Base-by-base conservation (phyloP, 805 yeast species). In the Kazachstania bromeliacearum region DNA sequence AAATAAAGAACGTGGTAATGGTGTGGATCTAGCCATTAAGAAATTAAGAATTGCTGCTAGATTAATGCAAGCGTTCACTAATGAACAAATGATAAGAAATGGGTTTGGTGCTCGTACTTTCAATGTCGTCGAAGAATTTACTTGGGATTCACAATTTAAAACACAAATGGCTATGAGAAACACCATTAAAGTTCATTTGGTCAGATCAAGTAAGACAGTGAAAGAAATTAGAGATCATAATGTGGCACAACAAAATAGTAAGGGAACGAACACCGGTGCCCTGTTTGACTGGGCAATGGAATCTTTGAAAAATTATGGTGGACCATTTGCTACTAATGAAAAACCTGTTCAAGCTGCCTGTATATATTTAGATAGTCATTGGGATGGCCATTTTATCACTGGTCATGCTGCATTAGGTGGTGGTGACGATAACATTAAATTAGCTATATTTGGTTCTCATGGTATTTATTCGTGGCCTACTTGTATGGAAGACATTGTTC, bases 371-470 rank as follows among this genome's bases (percentile, higher is more conserved):
- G 98, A 92, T 60, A 70, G 94, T 1, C 87, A 80, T 51, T 92
- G 85, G 82, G 94, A 88, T 55, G 58, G 64, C 2, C 49, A 60
- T 28, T 59, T 62, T 22, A 77, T 92, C 33, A 57, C 76, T 25
- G 85, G 85, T 2, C 97, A 92, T 61, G 96, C 96, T 2, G 97
- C 97, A 0, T 62, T 89, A 13, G 97, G 97, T 31, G 97, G 97
- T 20, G 92, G 92, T 9, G 69, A 70, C 18, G 78, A 70, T 28
- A 64, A 74, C 29, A 64, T 85, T 29, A 77, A 77, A 44, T 60
- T 92, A 37, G 97, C 95, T 1, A 85, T 92, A 7, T 89, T 88
- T 59, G 98, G 98, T 5, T 79, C 94, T 5, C 97, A 92, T 52
- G 92, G 95, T 0, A 46, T 85, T 9, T 88, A 83, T 55, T 74